Base-by-base conservation (phyloP, 805 yeast genomes). In the Yamadazyma akitaensis region DNA sequence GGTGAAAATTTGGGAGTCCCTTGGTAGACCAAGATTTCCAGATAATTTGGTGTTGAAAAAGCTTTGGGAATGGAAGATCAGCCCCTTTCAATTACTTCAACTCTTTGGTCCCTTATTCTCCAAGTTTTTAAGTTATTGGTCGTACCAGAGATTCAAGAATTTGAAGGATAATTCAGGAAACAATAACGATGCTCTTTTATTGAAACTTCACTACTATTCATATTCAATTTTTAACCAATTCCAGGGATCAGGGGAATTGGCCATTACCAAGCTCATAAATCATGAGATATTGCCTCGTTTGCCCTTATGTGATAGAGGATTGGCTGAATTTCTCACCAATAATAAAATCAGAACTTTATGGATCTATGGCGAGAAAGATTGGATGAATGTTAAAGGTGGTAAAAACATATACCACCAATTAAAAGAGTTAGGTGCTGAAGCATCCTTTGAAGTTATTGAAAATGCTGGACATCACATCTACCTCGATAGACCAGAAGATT, bases 381-480 rank as follows among this genome's bases (percentile, higher is more conserved):
- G 76, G 76, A 71, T 71, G 76, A 71, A 71, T 42, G 32, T 44
- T 11, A 58, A 60, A 14, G 76, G 76, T 1, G 76, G 76, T 0
- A 50, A 60, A 46, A 60, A 62, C 49, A 59, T 70, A 14, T 58
- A 54, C 40, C 60, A 65, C 6, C 58, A 62, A 30, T 51, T 71
- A 3, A 17, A 43, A 18, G 49, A 49, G 6, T 40, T 53, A 33
- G 49, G 49, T n/a, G 47, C 51, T 14, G 53, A 59, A 6, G 16
- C 57, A 12, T 46, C 44, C 2, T 65, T 59, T 32, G 43, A 52
- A 26, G 47, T 64, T 8, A 51, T 71, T 11, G 49, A 60, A 19
- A 58, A 65, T 52, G 74, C 76, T 26, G 76, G 75, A 7, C 76
- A 71, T 53, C 76, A 71, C 47, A 60, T 71, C 32, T 71, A 71